Base-by-base conservation (phyloP, 2,329 filamentous ascomycete species). In the Apiospora phragmitis region DNA sequence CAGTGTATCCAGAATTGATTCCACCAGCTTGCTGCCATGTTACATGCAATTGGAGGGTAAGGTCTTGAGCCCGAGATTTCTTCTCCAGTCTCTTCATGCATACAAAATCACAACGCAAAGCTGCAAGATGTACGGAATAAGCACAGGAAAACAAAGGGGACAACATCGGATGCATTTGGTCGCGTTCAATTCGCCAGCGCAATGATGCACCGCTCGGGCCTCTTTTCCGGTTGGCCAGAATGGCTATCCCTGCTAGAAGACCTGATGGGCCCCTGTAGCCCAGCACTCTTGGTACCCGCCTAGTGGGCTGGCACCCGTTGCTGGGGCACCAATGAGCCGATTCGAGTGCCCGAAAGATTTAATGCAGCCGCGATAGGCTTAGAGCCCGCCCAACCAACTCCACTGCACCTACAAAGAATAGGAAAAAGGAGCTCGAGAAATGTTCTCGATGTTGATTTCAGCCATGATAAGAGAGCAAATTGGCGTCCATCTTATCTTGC, bases 211-310 rank as follows among this genome's bases (percentile, higher is more conserved):
- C 55, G 55, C 55, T 62, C 32, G 55, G 32, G 32, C 55, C 55
- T 62, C 55, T 35, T 62, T 62, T 62, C 55, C 32, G 55, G 55
- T 62, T 62, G 55, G 55, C 32, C 32, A 32, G 55, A 35, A n/a
- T 18, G 11, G 55, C 21, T 38, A 29, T 62, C 55, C 55, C 55
- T 62, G 55, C 55, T 38, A n/a, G 43, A 47, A 21, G 16, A 35
- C 51, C 51, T 35, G 11, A 35, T 32, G 26, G 51, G 21, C 51
- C 51, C 51, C 26, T 55, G 26, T 32, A 55, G 16, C 49, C 47
- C 47, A 51, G 47, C 47, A 51, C 8, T 26, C 12, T 24, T 29
- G 47, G 24, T 51, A 35, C 18, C 51, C 51, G 29, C 32, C 18
- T 3, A 35, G 51, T 59, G 51, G 51, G 51, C 29, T 47, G 43